Conservation (phyloP, 805 yeast genomes). For the Lipomyces chichibuensis region DNA sequence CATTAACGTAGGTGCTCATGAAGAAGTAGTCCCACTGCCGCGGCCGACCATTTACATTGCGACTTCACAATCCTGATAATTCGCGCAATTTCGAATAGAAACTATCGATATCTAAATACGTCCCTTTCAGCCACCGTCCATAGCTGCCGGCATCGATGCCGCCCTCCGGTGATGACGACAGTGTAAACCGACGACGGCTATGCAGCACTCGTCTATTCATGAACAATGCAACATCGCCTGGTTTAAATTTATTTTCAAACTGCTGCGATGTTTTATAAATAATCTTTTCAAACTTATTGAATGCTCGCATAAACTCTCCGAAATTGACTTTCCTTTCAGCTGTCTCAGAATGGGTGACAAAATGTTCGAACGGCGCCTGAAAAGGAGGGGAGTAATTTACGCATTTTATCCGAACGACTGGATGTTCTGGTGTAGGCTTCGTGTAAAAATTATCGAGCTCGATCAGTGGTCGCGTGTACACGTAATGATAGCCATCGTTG, state of each 20-base stretch:
- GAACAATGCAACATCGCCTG: constrained; percentile 66
- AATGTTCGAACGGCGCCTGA: constrained; percentile 71
- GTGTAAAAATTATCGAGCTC: constrained; percentile 54
- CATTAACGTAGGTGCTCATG: not conserved
- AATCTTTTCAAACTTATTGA: constrained; percentile 62
- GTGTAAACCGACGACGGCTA: constrained; percentile 54
- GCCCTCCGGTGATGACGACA: not conserved
- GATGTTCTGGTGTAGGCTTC: constrained; percentile 17
- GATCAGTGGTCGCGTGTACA: constrained; percentile 62
- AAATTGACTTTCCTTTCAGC: constrained; percentile 49
- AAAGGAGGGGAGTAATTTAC: constrained; percentile 81
- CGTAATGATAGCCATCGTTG: constrained; percentile 63
- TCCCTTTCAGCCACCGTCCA: constrained; percentile 73
- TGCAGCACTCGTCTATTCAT: constrained; percentile 73
- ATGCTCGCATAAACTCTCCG: constrained; percentile 52
- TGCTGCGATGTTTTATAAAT: constrained; percentile 59
- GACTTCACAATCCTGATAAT: constrained; percentile 38
- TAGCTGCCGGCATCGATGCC: constrained; percentile 38
- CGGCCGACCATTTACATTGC: not conserved
- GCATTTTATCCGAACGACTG: constrained; percentile 51
- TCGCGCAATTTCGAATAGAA: constrained; percentile 62
- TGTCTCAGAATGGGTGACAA: constrained; percentile 36
- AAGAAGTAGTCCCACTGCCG: not conserved
- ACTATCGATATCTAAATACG: constrained; percentile 72
- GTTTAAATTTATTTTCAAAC: constrained; percentile 56